Evolutionary conservation across 2,329 filamentous ascomycete genomes (phyloP), one percentile per base, ranked within the genome.

Genomic region (Aspergillus awamori): DNA sequence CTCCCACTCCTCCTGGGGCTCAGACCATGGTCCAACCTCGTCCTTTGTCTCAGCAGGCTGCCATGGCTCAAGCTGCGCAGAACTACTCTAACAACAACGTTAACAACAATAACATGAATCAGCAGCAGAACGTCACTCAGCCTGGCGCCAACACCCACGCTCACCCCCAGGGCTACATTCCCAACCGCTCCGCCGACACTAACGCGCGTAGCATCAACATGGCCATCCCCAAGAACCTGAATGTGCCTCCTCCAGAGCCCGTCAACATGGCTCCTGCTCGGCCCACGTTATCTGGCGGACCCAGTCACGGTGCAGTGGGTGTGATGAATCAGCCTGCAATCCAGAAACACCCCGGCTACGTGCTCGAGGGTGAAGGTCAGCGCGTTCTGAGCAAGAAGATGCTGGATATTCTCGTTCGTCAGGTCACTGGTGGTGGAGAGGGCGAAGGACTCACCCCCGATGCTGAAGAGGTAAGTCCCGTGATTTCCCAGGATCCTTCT

Each of bases 321-420:
- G 89, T 95, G 53, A 91, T 97, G 84, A 89, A 89, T 55, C 93
- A 97, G 71, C 93, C 95, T 0, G 91, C 92, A 2, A 85, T 98
- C 63, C 82, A 88, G 58, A 93, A 93, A 72, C 87, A 92, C 48
- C 92, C 93, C 0, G 87, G 88, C 0, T 96, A 92, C 76, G 91
- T 92, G 59, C 88, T 97, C 61, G 94, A 98, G 74, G 91, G 92
- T 30, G 93, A 97, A 73, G 93, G 92, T 26, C 93, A 97, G 70
- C 89, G 93, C 47, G 90, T 99, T 1, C 82, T 99, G n/a, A 96
- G 90, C 80, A 97, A 97, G 86, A 96, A 96, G 81, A 98, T 97
- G 80, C 84, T 99, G 43, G 93, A 99, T 72, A 94, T 97, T 74
- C 84, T 99, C 39, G 93, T 98, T 8, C 87, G 93, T 54, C 94